These are phyloP conservation scores for Hansfordia pulvinata DNA, from an alignment of 2,329 filamentous ascomycete genomes.

Conservation along the genomic window DNA sequence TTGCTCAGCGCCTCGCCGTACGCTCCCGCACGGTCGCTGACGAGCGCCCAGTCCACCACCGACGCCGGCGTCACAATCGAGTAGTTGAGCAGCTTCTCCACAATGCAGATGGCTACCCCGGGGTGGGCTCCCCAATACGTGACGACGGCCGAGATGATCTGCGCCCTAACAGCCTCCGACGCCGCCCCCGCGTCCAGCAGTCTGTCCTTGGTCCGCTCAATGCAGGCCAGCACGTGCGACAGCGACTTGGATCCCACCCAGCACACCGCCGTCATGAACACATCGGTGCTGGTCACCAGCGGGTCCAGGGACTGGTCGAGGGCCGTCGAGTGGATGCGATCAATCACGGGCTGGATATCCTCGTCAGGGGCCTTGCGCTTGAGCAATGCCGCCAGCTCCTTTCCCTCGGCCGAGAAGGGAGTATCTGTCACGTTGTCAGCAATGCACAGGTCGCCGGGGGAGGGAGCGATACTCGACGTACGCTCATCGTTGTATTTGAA, in stretches of 20 bases:
- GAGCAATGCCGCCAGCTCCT: conserved; percentile 65
- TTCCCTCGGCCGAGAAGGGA: conserved; percentile 75
- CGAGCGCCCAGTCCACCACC: conserved; percentile 82
- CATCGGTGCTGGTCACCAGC: conserved; percentile 77
- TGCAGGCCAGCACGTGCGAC: conserved; percentile 88
- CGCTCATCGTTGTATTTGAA: conserved; percentile 77
- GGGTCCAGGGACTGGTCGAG: conserved; percentile 60
- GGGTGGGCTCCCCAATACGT: conserved; percentile 89
- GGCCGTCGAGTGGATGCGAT: conserved; percentile 70
- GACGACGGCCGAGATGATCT: conserved; percentile 85
- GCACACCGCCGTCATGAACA: conserved; percentile 86
- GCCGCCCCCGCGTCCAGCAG: conserved; percentile 65
- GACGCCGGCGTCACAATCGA: conserved; percentile 77
- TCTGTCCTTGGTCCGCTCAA: conserved; percentile 86
- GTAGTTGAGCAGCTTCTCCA: conserved; percentile 96
- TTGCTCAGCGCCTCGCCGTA: conserved; percentile 57
- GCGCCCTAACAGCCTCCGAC: conserved; percentile 63
- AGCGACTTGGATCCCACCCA: conserved; percentile 91
- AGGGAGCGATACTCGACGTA: too few species aligned
- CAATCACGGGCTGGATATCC: conserved; percentile 71
- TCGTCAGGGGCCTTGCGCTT: conserved; percentile 76
- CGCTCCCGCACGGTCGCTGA: conserved; percentile 33
- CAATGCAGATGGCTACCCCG: conserved; percentile 79
- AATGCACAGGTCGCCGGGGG: too few species aligned
- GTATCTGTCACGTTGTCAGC: too few species aligned